Evolutionary conservation across 129 eudicot species (phyloP), one percentile per base, ranked within the genome.

Genomic region (Dittrichia graveolens): DNA sequence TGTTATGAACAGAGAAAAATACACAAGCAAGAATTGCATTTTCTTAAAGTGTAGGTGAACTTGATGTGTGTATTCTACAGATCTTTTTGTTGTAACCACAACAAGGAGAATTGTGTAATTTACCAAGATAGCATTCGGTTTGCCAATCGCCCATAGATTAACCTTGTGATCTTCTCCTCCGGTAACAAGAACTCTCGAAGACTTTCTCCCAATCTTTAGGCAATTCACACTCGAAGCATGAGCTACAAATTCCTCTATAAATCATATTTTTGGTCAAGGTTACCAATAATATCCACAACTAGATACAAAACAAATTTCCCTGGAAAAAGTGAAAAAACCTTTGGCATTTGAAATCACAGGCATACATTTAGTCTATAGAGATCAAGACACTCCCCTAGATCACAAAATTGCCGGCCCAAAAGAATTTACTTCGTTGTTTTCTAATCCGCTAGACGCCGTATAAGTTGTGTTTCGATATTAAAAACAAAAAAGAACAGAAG

Each of bases 81-180:
- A 61, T 9, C 34, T 4, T 11, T 58, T 34, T 37, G 7, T 24
- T 13, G 13, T 47, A 70, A 39, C 15, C 10, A 69, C 15, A 54
- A 42, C 34, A 71, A 57, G 75, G 15, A 7, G 38, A 67, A 37
- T 47, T 41, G 37, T 3, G 57, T 46, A 60, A 83, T 86, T 84
- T 73, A 94, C 98, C 92, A 88, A 48, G 64, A 90, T 80, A 61
- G 98, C 86, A 81, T 90, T 90, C 40, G 98, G 98, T 73, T 90
- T 94, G 79, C 98, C 98, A 77, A 94, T 94, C 34, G 98, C 92
- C 98, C 98, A 94, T 11, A 94, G 92, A 73, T 94, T 94, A 80
- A 94, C 98, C 78, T 94, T 90, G 75, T 94, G 98, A 87, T 94
- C 98, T 85, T 94, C 98, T 70, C 98, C 98, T 67, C 98, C 98